phyloP scores from a whole-genome alignment of 371 early-diverging fungal genomes.

The Rhizoclosmatium hyalinum region DNA sequence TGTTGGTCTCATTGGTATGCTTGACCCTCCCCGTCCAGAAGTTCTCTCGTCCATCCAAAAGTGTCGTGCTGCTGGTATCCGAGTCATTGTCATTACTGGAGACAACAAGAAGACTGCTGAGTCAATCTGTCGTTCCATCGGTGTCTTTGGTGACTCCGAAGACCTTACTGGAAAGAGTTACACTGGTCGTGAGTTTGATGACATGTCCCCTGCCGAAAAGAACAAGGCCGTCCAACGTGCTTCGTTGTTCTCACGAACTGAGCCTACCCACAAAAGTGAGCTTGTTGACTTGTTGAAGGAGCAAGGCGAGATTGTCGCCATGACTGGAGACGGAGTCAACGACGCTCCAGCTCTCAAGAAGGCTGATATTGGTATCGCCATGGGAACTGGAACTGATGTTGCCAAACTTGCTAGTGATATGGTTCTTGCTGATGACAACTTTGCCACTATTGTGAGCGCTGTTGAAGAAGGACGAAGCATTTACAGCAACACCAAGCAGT shows the following conservation, averaged over 20 bases:
- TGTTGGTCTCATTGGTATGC: slow-evolving; percentile 93
- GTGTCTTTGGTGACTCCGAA: slow-evolving; percentile 77
- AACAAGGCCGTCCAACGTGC: slow-evolving; percentile 75
- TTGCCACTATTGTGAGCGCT: slow-evolving; percentile 94
- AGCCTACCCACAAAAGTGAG: slow-evolving; percentile 93
- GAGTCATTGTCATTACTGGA: slow-evolving; percentile 98
- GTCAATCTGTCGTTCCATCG: slow-evolving; percentile 91
- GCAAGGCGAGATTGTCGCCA: slow-evolving; percentile 90
- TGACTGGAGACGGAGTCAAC: slow-evolving; percentile 99
- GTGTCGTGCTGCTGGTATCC: slow-evolving; percentile 93
- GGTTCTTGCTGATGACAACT: slow-evolving; percentile 97
- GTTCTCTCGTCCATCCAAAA: slow-evolving; percentile 80
- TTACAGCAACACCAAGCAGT: slow-evolving; percentile 97
- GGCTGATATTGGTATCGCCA: slow-evolving; percentile 98
- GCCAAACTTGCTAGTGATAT: slow-evolving; percentile 97
- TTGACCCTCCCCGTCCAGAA: slow-evolving; percentile 97
- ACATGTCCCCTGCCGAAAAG: slow-evolving; percentile 75
- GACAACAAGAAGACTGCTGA: slow-evolving; percentile 97
- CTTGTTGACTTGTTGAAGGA: slow-evolving; percentile 89
- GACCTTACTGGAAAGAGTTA: slow-evolving; percentile 78
- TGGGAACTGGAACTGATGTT: slow-evolving; percentile 98
- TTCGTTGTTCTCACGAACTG: slow-evolving; percentile 90
- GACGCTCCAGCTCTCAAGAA: slow-evolving; percentile 97
- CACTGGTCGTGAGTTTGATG: slow-evolving; percentile 95
- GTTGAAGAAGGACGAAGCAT: slow-evolving; percentile 97